Evolutionary conservation across 805 yeast species (phyloP), one percentile per base, ranked within the genome.

Genomic region (Wickerhamomyces sydowiorum): DNA sequence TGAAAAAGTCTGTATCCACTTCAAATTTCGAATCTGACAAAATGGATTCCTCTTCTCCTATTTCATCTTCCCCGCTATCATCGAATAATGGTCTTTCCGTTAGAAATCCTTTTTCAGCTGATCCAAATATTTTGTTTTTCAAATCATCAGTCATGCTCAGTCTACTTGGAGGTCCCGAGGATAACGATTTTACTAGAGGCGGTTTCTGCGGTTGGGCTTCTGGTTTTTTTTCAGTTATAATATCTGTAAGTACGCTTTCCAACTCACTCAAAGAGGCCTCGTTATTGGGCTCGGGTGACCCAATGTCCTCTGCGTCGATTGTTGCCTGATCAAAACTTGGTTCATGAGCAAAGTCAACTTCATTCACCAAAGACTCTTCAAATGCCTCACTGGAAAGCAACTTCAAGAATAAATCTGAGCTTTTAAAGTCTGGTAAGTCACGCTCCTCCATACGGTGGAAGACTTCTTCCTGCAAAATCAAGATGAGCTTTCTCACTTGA

Each of bases 391-490:
- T 66, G 7, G 82, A 73, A 12, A 82, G 51, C 47, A 77, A 64
- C 43, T 77, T 71, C 38, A 77, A 51, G 52, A 78, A 83, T 1
- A 69, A 52, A 35, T 72, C 78, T 0, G 90, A 82, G 27, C 62
- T 64, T 50, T 78, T 78, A 59, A 86, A 88, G 7, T 69, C 74
- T n/a, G 68, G 69, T 48, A 78, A 74, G 47, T 81, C 81, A 1
- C 67, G 62, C 7, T 65, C 63, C 36, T 73, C 71, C 70, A 89
- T 68, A 18, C 69, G 60, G 9, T 67, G 60, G 48, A 66, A 76
- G 0, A 79, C 70, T 9, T 70, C 70, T 14, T 67, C 59, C 52
- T 88, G 96, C 4, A 83, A 53, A 2, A 66, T 56, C 21, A 88
- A 61, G n/a, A 88, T 63, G 12, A 79, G 67, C 40, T 68, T 71